Conservation (phyloP, 257 asterid species). For the Lycium barbarum region DNA sequence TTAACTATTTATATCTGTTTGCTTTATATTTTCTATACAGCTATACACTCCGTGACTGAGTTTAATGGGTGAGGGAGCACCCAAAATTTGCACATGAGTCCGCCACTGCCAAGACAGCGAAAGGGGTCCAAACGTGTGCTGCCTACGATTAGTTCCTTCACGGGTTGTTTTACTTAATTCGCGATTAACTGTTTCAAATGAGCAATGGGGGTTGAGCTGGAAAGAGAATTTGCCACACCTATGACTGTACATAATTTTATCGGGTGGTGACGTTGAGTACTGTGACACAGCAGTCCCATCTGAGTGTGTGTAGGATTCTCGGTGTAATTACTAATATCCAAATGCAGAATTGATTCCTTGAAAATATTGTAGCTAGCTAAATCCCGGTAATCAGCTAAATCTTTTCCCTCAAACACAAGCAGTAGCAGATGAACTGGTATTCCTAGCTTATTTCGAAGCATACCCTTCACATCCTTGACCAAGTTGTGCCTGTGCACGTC, state of each 20-base stretch:
- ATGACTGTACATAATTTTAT: not conserved
- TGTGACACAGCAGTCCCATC: not conserved
- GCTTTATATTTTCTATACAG: too few species aligned
- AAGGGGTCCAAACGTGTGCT: too few species aligned
- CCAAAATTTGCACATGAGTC: too few species aligned
- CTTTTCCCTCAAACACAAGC: conserved; percentile 34
- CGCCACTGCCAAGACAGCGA: too few species aligned
- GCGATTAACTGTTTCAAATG: too few species aligned
- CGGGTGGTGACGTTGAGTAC: not conserved
- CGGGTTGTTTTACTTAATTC: too few species aligned
- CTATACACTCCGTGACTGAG: too few species aligned
- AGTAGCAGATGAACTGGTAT: conserved; percentile 19
- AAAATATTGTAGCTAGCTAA: conserved; percentile 39
- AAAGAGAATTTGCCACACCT: not conserved
- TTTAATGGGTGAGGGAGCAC: too few species aligned
- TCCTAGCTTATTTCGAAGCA: conserved; percentile 3
- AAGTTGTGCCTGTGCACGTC: conserved; percentile 20
- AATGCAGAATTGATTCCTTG: too few species aligned
- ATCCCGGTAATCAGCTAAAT: conserved; percentile 12
- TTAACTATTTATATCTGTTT: too few species aligned
- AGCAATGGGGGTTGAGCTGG: not conserved
- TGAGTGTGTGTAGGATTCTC: not conserved
- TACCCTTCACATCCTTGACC: conserved; percentile 23
- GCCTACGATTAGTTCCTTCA: not conserved
- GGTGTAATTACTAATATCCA: not conserved